These are phyloP conservation scores for Gracilaria caudata DNA, from an alignment of 23 red algal genomes.

Conservation along the genomic window DNA sequence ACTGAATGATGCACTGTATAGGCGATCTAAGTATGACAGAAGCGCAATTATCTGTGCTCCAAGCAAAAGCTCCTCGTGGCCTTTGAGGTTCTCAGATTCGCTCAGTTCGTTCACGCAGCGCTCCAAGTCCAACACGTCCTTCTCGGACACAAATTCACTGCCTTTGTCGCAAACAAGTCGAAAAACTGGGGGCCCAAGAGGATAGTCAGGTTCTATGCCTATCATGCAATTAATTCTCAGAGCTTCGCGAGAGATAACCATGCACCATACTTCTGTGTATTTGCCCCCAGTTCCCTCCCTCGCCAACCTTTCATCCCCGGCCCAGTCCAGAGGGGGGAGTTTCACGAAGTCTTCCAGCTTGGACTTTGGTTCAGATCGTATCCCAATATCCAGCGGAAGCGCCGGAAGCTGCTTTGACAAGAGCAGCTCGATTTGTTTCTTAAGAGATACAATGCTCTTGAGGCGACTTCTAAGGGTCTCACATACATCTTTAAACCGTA, in stretches of 20 bases:
- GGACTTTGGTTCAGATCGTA: conserved; percentile 42
- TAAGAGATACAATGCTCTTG: conserved; percentile 31
- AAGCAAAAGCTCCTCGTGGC: conserved; percentile 14
- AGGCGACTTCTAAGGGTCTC: conserved; percentile 29
- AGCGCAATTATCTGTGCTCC: conserved; percentile 39
- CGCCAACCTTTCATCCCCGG: conserved; percentile 13
- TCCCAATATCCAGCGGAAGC: conserved; percentile 27
- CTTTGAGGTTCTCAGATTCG: conserved; percentile 3
- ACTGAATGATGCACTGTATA: conserved; percentile 1
- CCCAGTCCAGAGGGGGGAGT: conserved; percentile 9
- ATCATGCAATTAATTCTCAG: conserved; percentile 43
- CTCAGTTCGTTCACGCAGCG: conserved; percentile 45
- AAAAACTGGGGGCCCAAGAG: conserved; percentile 14
- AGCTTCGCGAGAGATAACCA: conserved; percentile 14
- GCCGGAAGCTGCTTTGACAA: conserved; percentile 28
- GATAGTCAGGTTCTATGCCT: conserved; percentile 51
- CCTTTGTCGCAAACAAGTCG: conserved; percentile 35
- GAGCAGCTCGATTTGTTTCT: conserved; percentile 47
- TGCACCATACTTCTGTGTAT: conserved; percentile 46
- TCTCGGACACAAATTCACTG: conserved; percentile 15
- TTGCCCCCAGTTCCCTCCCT: conserved; percentile 25
- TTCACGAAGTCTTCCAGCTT: conserved; percentile 45
- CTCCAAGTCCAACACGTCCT: conserved; percentile 36
- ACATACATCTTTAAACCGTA: conserved; percentile 53
- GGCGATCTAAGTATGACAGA: conserved; percentile 15